A percentile compares a stretch with the other conserved stretches of the same genome.
Conservation (phyloP, 2,329 filamentous ascomycete genomes). For the Aspergillus eucalypticola region DNA sequence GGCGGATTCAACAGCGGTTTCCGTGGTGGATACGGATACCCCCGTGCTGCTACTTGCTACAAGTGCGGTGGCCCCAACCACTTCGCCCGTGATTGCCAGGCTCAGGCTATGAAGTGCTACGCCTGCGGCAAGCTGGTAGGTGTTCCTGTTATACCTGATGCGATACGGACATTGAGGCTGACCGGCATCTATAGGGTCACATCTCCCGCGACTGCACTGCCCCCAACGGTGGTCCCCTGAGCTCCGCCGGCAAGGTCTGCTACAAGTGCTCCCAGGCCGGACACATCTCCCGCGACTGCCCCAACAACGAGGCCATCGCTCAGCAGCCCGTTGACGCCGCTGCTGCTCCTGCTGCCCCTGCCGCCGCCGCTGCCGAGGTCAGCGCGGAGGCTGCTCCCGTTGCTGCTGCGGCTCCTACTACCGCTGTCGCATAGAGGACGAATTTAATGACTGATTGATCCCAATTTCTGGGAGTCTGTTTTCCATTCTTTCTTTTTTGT, state of each 20-base stretch:
- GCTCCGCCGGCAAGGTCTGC: slow-evolving; percentile 96
- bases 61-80: slow-evolving; percentile 87
- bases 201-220: slow-evolving; percentile 95
- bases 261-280: slow-evolving; percentile 96
- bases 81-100: slow-evolving; percentile 97
- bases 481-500: slow-evolving; percentile 25
- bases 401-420: slow-evolving; percentile 43
- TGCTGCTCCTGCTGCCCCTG: slow-evolving; percentile 27
- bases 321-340: slow-evolving; percentile 38
- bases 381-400: slow-evolving; percentile 36
- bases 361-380: slow-evolving; percentile 42
- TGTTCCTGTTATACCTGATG: slow-evolving; percentile 5
- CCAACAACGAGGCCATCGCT: slow-evolving; percentile 63
- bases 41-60: slow-evolving; percentile 65
- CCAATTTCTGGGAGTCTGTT: slow-evolving; percentile 20
- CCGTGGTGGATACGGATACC: slow-evolving; percentile 69
- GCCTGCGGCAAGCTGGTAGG: slow-evolving; percentile 81
- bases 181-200: slow-evolving; percentile 58
- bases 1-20: slow-evolving; percentile 62
- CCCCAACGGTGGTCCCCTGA: slow-evolving; percentile 91
- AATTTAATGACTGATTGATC: slow-evolving; percentile 17
- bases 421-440: slow-evolving; percentile 46
- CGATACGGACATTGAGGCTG: neutral
- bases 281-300: slow-evolving; percentile 94
- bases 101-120: slow-evolving; percentile 98